These are phyloP conservation scores for Mercurialis annua DNA, from an alignment of 345 rosid genomes.

Conservation along the genomic window DNA sequence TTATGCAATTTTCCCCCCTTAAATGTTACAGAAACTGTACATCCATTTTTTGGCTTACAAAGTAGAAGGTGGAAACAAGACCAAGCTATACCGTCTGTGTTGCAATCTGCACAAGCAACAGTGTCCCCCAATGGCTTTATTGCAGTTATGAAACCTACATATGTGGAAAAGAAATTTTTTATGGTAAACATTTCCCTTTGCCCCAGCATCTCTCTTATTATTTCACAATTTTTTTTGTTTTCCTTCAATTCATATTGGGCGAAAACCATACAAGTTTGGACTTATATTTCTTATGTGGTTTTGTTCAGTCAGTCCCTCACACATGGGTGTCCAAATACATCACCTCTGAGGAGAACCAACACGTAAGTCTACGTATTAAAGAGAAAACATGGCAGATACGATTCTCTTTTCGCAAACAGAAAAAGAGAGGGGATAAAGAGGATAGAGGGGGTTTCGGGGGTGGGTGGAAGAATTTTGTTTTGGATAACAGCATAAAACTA, in stretches of 20 bases:
- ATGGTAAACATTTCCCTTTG: constrained; percentile 31
- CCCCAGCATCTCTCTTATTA: not conserved
- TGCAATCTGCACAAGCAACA: constrained; percentile 33
- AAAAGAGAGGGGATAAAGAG: no score
- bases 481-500: constrained; percentile 42
- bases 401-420: constrained; percentile 17
- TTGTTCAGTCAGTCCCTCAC: constrained; percentile 34
- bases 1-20: not conserved
- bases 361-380: constrained; percentile 31
- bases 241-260: no score
- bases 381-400: constrained; percentile 36
- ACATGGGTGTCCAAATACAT: constrained; percentile 34
- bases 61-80: constrained; percentile 31
- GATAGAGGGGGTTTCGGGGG: constrained; percentile 38
- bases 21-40: constrained; percentile 5
- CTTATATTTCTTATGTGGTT: not conserved
- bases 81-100: constrained; percentile 25
- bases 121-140: constrained; percentile 31
- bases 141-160: constrained; percentile 44
- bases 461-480: constrained; percentile 53
- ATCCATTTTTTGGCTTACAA: constrained; percentile 11
- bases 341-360: constrained; percentile 24
- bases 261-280: not conserved
- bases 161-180: constrained; percentile 34
- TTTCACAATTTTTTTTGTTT: not conserved